Percentiles rank a stretch among this genome's conserved stretches.
phyloP scores from a whole-genome alignment of 2,329 filamentous ascomycete genomes.

The Verticillium longisporum region DNA sequence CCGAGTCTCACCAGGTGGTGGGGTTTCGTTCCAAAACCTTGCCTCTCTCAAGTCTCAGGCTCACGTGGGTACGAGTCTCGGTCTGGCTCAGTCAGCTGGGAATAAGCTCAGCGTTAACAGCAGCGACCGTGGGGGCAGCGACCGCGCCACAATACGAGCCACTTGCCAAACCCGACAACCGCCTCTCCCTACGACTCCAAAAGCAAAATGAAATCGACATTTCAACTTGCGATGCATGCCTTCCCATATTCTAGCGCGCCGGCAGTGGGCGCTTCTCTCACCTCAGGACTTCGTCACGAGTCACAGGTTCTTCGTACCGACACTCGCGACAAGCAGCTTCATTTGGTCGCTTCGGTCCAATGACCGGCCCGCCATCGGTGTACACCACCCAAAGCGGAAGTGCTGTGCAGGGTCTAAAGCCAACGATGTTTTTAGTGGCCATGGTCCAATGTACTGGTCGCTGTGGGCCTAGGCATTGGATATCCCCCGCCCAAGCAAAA shows the following conservation, averaged over 20 bases:
- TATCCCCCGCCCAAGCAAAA: too few relatives aligned
- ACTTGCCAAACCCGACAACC: not conserved
- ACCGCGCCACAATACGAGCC: not conserved
- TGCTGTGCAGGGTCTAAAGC: not conserved
- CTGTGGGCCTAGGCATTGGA: not conserved
- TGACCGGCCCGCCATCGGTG: not conserved
- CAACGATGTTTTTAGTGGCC: not conserved
- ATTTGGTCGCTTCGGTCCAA: not conserved
- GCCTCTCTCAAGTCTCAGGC: too few relatives aligned
- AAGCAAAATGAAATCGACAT: not conserved
- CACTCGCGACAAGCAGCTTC: not conserved
- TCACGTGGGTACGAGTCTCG: too few relatives aligned
- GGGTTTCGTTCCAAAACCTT: too few relatives aligned
- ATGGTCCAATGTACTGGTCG: not conserved
- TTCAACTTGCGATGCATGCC: not conserved
- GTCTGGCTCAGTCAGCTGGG: too few relatives aligned
- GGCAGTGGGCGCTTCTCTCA: not conserved
- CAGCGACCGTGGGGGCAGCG: not conserved
- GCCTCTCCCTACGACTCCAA: too few relatives aligned
- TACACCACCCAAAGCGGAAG: not conserved
- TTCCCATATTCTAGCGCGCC: too few relatives aligned
- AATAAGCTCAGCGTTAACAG: too few relatives aligned
- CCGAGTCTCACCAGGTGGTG: not conserved
- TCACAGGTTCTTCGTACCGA: not conserved
- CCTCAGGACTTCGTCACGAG: not conserved